Conservation (phyloP, 768 basidiomycete genomes). For the Phaeotremella skinneri region DNA sequence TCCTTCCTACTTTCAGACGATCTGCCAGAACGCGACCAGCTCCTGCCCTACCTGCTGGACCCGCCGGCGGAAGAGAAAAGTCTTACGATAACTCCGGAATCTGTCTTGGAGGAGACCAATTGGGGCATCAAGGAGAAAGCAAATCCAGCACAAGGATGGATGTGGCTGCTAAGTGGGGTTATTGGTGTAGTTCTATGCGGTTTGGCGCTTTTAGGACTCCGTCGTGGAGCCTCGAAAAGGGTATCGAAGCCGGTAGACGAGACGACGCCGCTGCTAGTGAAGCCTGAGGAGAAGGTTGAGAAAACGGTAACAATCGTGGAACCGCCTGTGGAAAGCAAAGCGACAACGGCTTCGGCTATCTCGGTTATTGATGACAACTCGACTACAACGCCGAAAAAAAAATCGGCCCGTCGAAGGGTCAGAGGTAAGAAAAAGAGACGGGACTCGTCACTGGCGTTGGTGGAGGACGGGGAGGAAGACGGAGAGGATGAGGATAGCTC, state of each 20-base stretch:
- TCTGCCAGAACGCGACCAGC: slow-evolving; percentile 35
- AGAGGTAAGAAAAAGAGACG: slow-evolving; percentile 58
- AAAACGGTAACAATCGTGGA: background rate
- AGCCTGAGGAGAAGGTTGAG: background rate
- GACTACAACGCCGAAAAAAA: slow-evolving; percentile 38
- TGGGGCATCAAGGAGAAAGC: slow-evolving; percentile 28
- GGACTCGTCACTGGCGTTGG: slow-evolving; percentile 51
- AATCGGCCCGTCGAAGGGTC: slow-evolving; percentile 45
- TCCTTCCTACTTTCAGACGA: slow-evolving; percentile 39
- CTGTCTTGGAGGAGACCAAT: slow-evolving; percentile 6
- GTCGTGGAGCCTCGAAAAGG: slow-evolving; percentile 5
- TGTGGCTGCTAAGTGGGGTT: slow-evolving; percentile 20
- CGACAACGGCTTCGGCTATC: background rate
- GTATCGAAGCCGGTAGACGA: slow-evolving; percentile 24
- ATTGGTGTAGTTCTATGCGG: slow-evolving; percentile 22
- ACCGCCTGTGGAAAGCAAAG: background rate
- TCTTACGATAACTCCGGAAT: slow-evolving; percentile 14
- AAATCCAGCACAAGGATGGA: slow-evolving; percentile 12
- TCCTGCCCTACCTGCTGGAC: slow-evolving; percentile 38
- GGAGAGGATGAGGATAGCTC: slow-evolving; percentile 52
- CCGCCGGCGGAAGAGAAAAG: slow-evolving; percentile 33
- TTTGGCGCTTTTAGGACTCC: slow-evolving; percentile 8
- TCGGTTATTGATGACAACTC: background rate
- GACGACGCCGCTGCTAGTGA: slow-evolving; percentile 31
- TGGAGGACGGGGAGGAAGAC: slow-evolving; percentile 46